Evolutionary conservation across 2,329 filamentous ascomycete species (phyloP).

Genomic region (Diaporthe eres): DNA sequence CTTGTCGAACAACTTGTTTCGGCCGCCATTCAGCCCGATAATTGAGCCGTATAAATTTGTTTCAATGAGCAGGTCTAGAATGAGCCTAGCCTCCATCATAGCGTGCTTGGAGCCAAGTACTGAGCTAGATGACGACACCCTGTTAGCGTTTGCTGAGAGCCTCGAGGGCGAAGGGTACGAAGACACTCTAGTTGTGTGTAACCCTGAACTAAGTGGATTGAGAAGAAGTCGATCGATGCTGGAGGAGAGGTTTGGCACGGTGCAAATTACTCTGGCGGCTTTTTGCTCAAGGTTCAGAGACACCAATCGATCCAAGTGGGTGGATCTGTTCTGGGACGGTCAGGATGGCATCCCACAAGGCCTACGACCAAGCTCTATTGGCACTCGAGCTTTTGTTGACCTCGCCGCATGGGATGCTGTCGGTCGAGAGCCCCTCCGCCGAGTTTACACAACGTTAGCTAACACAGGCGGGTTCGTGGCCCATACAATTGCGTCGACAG

Average conservation of each 20-base stretch:
- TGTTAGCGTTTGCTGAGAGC: neutral
- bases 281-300: neutral
- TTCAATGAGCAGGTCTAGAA: fast-evolving
- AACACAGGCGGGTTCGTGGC: too few species aligned
- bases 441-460: neutral
- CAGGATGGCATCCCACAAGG: neutral
- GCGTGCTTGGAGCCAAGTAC: neutral
- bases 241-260: too few species aligned
- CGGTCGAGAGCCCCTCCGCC: neutral
- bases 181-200: too few species aligned
- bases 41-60: too few species aligned
- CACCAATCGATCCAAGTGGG: neutral
- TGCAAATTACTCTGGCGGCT: neutral
- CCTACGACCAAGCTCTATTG: too few species aligned
- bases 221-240: too few species aligned
- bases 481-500: too few species aligned
- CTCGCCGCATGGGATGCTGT: neutral
- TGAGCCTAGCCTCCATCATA: fast-evolving
- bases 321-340: neutral
- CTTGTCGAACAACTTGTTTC: too few species aligned
- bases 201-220: too few species aligned
- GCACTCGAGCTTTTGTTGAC: neutral
- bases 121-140: neutral
- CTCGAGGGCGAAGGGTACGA: neutral
- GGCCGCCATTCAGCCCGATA: neutral